Base-by-base conservation (phyloP, 192 early-diverging fungal species). In the Martensiomyces pterosporus region DNA sequence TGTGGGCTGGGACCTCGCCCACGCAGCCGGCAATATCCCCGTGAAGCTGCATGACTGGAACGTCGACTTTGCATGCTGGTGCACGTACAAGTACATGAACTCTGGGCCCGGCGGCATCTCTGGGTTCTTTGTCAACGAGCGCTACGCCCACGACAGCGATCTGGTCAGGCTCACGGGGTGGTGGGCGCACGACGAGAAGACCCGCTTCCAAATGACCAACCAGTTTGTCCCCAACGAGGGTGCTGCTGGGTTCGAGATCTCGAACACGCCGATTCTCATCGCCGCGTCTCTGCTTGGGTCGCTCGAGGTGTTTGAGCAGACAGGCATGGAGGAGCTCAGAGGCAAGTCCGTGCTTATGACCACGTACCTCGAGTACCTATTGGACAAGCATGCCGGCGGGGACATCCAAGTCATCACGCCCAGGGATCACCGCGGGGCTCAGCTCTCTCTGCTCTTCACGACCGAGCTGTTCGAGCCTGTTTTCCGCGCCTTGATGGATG, bases 81-180 rank as follows among this genome's bases (percentile, higher is more conserved):
- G 93, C 79, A 87, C 93, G 4, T 98, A 98, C 83, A 99, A 99
- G 66, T 99, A 99, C 65, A 71, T 99, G 37, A 99, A 99, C 60
- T 82, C 92, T n/a, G 94, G 96, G 3, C 91, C 96, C 0, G 96
- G 96, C 32, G 88, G 88, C 29, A 94, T 99, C 49, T 91, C 82
- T 13, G 90, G 91, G 2, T 80, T 88, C 7, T 99, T 93, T 68
- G 82, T 99, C 6, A 92, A 99, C 47, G 81, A 88, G 58, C 83
- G 82, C 50, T 81, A 94, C 52, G 80, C 79, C n/a, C 60, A 70
- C 25, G 64, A 78, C 43, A 57, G 71, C 29, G 61, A 67, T 15
- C 70, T 83, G 36, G 77, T 78, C 12, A 80, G 88, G 22, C 77
- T 94, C 24, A 76, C 83, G 2, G 92, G 92, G 9, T 98, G 96